Evolutionary conservation across 352 stramenopile genomes (phyloP).

Genomic region (Pythium sukuiense): DNA sequence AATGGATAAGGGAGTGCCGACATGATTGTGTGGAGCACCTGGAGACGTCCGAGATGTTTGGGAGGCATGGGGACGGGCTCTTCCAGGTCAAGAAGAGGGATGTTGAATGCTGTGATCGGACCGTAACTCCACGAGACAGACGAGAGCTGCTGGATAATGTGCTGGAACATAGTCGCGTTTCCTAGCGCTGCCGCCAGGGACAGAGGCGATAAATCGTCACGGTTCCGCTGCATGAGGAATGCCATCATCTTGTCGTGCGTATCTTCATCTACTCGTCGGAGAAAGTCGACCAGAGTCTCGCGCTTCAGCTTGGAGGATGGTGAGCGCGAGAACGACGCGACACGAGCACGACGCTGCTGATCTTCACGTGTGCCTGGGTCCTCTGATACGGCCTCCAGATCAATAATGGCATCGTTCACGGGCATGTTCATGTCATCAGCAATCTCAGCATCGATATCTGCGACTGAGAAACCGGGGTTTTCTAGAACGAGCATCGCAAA

Average conservation of each 20-base stretch:
- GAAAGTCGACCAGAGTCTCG: slow-evolving; percentile 34
- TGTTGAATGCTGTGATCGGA: slow-evolving; percentile 51
- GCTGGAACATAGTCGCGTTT: slow-evolving; percentile 55
- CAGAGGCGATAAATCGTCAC: slow-evolving; percentile 52
- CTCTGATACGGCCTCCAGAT: background rate
- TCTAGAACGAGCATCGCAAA: slow-evolving; percentile 44
- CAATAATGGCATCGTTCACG: background rate
- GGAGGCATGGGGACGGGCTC: slow-evolving; percentile 28
- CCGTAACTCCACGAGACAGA: slow-evolving; percentile 55
- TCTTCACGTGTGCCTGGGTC: background rate
- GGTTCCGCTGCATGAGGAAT: slow-evolving; percentile 53
- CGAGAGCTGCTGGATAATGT: slow-evolving; percentile 49
- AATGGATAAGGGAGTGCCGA: slow-evolving; percentile 33
- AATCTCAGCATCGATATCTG: slow-evolving; percentile 4
- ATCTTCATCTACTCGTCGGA: slow-evolving; percentile 31
- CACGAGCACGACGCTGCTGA: slow-evolving; percentile 7
- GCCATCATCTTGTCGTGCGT: slow-evolving; percentile 36
- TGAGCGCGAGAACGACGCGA: slow-evolving; percentile 10
- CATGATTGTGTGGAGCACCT: slow-evolving; percentile 7
- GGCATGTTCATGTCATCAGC: background rate
- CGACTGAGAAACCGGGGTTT: slow-evolving; percentile 2
- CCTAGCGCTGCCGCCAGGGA: slow-evolving; percentile 56
- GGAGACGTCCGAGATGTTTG: background rate
- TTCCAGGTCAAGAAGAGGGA: slow-evolving; percentile 57
- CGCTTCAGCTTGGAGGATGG: background rate